These are phyloP conservation scores for Vaccinium darrowii DNA, from an alignment of 148 eudicot species.

Conservation along the genomic window DNA sequence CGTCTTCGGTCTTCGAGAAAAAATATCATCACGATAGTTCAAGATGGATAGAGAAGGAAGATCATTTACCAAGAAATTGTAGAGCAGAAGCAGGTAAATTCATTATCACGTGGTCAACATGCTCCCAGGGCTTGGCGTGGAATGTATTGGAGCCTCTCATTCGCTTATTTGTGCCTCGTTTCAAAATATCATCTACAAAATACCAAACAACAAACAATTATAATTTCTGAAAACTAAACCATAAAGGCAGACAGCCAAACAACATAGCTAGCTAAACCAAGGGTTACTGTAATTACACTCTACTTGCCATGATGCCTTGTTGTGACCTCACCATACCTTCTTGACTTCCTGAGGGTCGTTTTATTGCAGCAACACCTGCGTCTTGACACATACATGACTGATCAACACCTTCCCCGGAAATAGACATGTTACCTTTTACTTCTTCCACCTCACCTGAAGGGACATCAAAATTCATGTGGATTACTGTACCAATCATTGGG, in stretches of 20 bases:
- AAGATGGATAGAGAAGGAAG: background rate
- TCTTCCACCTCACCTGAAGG: constrained; percentile 30
- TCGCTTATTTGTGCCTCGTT: constrained; percentile 47
- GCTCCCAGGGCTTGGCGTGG: constrained; percentile 74
- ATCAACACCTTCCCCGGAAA: constrained; percentile 23
- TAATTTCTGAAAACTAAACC: constrained; percentile 30
- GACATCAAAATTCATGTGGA: background rate
- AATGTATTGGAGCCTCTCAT: constrained; percentile 42
- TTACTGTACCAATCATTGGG: background rate
- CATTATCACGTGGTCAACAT: constrained; percentile 43
- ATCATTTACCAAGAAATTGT: constrained; percentile 72
- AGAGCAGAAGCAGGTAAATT: constrained; percentile 65
- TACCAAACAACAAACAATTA: constrained; percentile 15
- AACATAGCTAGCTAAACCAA: constrained; percentile 11
- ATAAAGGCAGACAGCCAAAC: background rate
- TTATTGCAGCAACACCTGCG: constrained; percentile 31
- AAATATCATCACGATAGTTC: background rate
- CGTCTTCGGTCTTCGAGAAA: background rate
- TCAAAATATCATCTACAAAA: constrained; percentile 35
- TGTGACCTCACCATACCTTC: constrained; percentile 44
- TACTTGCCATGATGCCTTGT: background rate
- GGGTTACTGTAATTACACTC: background rate
- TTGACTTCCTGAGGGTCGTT: constrained; percentile 54
- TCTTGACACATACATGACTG: constrained; percentile 24
- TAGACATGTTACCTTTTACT: constrained; percentile 16